Evolutionary conservation across 139 green algal genomes (phyloP), one percentile per base, ranked within the genome.

Genomic region (Chlorella sp.): DNA sequence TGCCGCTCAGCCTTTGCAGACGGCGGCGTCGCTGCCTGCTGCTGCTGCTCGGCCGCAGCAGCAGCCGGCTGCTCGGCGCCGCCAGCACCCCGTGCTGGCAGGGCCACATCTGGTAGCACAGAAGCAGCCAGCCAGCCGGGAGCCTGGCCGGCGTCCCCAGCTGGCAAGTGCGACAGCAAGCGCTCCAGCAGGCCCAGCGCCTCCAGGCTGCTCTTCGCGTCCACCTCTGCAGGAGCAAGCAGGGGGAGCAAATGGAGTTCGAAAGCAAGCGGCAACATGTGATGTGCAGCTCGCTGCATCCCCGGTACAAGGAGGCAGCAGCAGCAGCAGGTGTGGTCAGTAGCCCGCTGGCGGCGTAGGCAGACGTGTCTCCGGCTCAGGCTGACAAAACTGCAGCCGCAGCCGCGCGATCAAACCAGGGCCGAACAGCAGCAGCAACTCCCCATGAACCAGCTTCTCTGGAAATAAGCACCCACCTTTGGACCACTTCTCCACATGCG

Each of bases 121-220:
- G 70, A 56, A 15, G 76, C 76, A 9, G 60, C 60, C 25, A 82
- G 76, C 76, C 76, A 82, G 76, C 76, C 76, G 25, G 76, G 57
- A 26, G 76, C 26, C 36, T 41, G 25, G 1, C 16, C 60, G 21
- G 74, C 81, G 30, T 85, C 74, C 17, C 39, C 57, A 0, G 47
- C 32, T 5, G 86, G 74, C 36, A 74, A 18, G 26, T 75, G 39
- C 17, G 51, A 18, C 63, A 83, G 78, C 39, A 83, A 63, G 41
- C 32, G 63, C 41, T 74, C 78, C 21, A 83, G 41, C 38, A 83
- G 5, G 9, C 16, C 9, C 0, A 74, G 23, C 17, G 78, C 78
- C 41, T 83, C 78, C 25, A 32, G 28, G 78, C 78, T 64, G 78
- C 26, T 63, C 16, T 23, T 25, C 0, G 64, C 1, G 18, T 65